These are phyloP conservation scores for Oxyria digyna DNA, from an alignment of 148 eudicot genomes.

Conservation along the genomic window DNA sequence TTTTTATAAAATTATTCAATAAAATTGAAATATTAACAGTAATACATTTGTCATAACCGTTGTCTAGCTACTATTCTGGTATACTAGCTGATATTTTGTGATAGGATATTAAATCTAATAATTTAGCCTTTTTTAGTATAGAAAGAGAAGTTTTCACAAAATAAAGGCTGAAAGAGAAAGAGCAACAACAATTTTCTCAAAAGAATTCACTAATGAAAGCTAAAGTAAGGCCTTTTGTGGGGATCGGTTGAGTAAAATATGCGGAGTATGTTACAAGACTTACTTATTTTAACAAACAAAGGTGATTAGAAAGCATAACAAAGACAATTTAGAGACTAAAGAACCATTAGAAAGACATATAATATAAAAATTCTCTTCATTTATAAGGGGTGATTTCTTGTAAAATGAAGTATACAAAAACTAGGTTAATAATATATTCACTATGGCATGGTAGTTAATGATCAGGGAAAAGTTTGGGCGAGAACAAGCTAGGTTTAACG, in stretches of 20 bases:
- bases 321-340: not conserved
- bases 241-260: not conserved
- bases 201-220: not conserved
- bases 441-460: no score
- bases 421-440: no score
- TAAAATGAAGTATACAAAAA: no score
- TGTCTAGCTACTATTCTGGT: not conserved
- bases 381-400: no score
- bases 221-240: not conserved
- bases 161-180: not conserved
- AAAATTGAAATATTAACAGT: not conserved
- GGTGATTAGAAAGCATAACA: not conserved
- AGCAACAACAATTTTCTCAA: not conserved
- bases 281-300: not conserved
- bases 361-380: no score
- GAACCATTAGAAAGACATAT: not conserved
- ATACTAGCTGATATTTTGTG: not conserved
- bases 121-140: not conserved
- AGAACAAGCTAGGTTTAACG: no score
- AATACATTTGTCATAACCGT: not conserved
- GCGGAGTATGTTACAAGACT: not conserved
- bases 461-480: no score
- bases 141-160: not conserved
- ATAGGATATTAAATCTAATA: not conserved
- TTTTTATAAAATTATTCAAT: no score